These are phyloP conservation scores for Spergularia azorica DNA, from an alignment of 179 eudicot genomes.

Conservation along the genomic window DNA sequence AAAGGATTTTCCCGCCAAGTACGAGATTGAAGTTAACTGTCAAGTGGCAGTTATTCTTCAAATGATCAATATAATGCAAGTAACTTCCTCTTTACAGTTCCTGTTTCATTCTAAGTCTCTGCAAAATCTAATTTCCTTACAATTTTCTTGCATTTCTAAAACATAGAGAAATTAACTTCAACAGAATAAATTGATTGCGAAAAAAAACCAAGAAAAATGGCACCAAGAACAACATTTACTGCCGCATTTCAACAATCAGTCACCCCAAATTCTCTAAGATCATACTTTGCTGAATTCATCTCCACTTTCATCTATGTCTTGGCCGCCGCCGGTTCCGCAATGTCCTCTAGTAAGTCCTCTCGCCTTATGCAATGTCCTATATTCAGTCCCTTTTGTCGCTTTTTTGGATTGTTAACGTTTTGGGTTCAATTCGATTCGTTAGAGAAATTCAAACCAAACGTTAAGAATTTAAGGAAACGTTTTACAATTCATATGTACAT, in stretches of 20 bases:
- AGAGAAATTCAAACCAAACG: no score
- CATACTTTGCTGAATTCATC: constrained; percentile 86
- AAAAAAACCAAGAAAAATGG: constrained; percentile 10
- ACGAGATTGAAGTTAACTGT: constrained; percentile 16
- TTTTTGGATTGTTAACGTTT: no score
- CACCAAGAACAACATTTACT: constrained; percentile 52
- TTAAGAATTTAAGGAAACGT: no score
- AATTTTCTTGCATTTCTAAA: neutral
- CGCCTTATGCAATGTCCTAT: no score
- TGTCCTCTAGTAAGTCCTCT: constrained; percentile 61
- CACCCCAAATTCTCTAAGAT: constrained; percentile 56
- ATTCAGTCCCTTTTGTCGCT: no score
- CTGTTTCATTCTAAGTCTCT: neutral
- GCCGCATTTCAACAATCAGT: constrained; percentile 54
- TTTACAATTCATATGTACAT: no score
- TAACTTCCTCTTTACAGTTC: constrained; percentile 13
- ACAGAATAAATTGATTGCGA: neutral
- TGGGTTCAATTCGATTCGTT: no score
- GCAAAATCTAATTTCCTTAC: neutral
- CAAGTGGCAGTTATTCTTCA: constrained; percentile 42
- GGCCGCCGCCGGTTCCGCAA: constrained; percentile 69
- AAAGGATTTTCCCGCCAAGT: constrained; percentile 8
- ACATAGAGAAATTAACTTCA: neutral
- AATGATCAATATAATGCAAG: neutral
- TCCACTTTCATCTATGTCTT: constrained; percentile 83